phyloP scores from a whole-genome alignment of 1,284 basidiomycete species.

The Ceratobasidium sp. region DNA sequence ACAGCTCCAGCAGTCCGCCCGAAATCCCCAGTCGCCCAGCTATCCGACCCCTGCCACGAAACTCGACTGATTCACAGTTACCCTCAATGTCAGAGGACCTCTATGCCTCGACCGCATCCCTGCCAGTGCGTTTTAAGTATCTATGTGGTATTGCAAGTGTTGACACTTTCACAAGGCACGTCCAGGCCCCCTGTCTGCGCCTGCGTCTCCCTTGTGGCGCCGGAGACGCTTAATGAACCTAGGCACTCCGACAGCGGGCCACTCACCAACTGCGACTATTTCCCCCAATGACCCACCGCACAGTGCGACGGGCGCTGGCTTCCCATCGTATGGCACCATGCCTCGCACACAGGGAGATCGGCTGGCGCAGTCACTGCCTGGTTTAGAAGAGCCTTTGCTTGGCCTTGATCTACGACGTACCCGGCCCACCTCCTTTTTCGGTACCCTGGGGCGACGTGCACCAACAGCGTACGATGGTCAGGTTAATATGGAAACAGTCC shows the following conservation, averaged over 20 bases:
- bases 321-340: conserved; percentile 40
- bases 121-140: too few species aligned
- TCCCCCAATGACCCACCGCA: conserved; percentile 9
- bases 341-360: neutral
- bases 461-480: conserved; percentile 76
- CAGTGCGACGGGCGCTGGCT: conserved; percentile 14
- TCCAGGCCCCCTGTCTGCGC: conserved; percentile 38
- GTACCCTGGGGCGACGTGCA: conserved; percentile 52
- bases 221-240: conserved; percentile 38
- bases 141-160: too few species aligned
- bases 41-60: neutral
- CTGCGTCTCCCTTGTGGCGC: conserved; percentile 40
- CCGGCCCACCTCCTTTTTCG: conserved; percentile 25
- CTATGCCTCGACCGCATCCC: conserved; percentile 14
- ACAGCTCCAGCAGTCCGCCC: neutral
- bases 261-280: conserved; percentile 18
- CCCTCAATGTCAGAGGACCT: conserved; percentile 29
- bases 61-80: neutral
- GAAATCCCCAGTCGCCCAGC: neutral
- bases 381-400: conserved; percentile 24
- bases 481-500: conserved; percentile 45
- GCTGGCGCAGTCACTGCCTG: conserved; percentile 8
- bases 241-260: conserved; percentile 21
- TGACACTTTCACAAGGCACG: conserved; percentile 5
- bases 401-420: conserved; percentile 12